phyloP scores from a whole-genome alignment of 768 basidiomycete species.

The Trametes coccinea region DNA sequence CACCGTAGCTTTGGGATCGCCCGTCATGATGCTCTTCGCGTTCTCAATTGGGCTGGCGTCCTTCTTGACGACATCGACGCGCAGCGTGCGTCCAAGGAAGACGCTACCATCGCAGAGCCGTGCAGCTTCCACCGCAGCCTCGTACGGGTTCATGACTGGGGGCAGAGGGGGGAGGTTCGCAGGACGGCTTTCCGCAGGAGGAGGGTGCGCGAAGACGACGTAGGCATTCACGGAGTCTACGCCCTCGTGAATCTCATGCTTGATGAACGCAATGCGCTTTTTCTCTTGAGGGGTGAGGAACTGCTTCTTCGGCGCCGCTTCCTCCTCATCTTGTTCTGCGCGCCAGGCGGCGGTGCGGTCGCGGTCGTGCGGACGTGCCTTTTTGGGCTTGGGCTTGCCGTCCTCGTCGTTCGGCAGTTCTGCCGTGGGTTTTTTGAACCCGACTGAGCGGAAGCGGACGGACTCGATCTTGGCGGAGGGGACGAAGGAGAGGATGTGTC shows the following conservation, averaged over 20 bases:
- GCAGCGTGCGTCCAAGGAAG: slow-evolving; percentile 77
- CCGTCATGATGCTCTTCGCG: slow-evolving; percentile 30
- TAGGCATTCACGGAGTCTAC: slow-evolving; percentile 84
- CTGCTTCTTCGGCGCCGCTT: slow-evolving; percentile 51
- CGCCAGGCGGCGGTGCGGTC: slow-evolving; percentile 64
- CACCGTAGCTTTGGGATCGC: slow-evolving; percentile 78
- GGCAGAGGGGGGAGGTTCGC: slow-evolving; percentile 53
- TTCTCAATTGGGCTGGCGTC: slow-evolving; percentile 26
- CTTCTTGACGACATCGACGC: slow-evolving; percentile 69
- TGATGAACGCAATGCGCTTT: slow-evolving; percentile 93
- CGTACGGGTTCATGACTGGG: slow-evolving; percentile 62
- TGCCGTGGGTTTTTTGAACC: slow-evolving; percentile 82
- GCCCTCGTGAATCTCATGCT: slow-evolving; percentile 82
- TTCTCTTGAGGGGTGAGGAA: slow-evolving; percentile 84
- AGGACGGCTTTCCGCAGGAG: slow-evolving; percentile 39
- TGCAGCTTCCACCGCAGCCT: slow-evolving; percentile 63
- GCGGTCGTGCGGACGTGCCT: slow-evolving; percentile 48
- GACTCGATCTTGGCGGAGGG: slow-evolving; percentile 87
- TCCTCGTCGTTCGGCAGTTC: slow-evolving; percentile 50
- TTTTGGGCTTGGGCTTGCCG: slow-evolving; percentile 30
- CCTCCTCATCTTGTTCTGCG: slow-evolving; percentile 40
- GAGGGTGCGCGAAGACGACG: slow-evolving; percentile 82
- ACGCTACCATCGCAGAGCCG: slow-evolving; percentile 62
- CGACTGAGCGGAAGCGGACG: slow-evolving; percentile 88
- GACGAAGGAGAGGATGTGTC: slow-evolving; percentile 71